These are phyloP conservation scores for Thermothelomyces thermophilus DNA, from an alignment of 2,329 filamentous ascomycete genomes.

Conservation along the genomic window DNA sequence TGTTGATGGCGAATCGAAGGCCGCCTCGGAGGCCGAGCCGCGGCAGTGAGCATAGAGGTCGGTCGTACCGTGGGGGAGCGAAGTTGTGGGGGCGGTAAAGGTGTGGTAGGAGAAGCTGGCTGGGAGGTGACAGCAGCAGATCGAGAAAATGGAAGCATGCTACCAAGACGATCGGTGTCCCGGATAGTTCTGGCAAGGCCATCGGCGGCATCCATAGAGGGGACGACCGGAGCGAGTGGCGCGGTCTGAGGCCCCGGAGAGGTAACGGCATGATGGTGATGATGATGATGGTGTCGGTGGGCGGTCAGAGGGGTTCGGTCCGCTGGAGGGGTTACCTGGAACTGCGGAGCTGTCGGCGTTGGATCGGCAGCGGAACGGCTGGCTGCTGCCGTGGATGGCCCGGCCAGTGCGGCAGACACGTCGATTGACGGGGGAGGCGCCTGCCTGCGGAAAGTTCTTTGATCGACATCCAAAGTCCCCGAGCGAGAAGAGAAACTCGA, in stretches of 20 bases:
- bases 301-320: constrained; percentile 56
- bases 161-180: constrained; percentile 75
- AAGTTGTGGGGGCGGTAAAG: constrained; percentile 61
- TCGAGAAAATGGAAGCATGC: constrained; percentile 66
- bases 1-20: constrained; percentile 86
- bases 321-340: constrained; percentile 63
- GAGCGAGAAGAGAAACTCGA: constrained; percentile 49
- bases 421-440: constrained; percentile 80
- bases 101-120: constrained; percentile 84
- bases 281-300: constrained; percentile 18
- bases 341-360: constrained; percentile 54
- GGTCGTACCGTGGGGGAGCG: constrained; percentile 50
- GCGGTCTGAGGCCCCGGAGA: constrained; percentile 47
- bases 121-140: constrained; percentile 71
- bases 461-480: constrained; percentile 49
- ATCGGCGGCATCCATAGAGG: constrained; percentile 62
- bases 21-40: constrained; percentile 56
- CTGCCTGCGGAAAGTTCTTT: constrained; percentile 64
- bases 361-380: constrained; percentile 44
- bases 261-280: constrained; percentile 38
- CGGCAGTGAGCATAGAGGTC: constrained; percentile 46
- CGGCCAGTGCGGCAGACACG: constrained; percentile 54
- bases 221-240: constrained; percentile 60
- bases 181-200: constrained; percentile 74
- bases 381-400: constrained; percentile 38